These are phyloP conservation scores for Russula sp. DNA, from an alignment of 768 basidiomycete species.

Conservation along the genomic window DNA sequence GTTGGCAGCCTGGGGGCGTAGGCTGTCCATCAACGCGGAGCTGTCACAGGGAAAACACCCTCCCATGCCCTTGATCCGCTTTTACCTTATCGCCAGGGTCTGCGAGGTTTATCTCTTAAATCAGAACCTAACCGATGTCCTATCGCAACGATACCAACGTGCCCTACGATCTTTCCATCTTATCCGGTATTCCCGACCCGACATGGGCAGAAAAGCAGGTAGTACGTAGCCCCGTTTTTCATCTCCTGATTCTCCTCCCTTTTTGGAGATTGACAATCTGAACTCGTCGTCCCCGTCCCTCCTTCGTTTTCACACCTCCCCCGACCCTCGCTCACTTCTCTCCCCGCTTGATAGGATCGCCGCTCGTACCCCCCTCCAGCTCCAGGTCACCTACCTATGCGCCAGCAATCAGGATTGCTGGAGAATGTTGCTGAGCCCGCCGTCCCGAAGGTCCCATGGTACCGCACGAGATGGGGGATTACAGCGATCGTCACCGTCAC, in stretches of 20 bases:
- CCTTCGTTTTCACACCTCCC: too few species aligned
- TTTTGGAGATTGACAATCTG: background rate
- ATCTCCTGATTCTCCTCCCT: too few species aligned
- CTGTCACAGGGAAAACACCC: background rate
- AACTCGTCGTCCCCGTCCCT: background rate
- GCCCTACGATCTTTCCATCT: constrained; percentile 35
- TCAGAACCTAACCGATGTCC: constrained; percentile 15
- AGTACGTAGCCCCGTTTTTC: background rate
- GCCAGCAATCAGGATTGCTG: constrained; percentile 27
- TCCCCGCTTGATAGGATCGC: constrained; percentile 38
- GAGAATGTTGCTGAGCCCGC: constrained; percentile 22
- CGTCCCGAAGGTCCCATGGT: constrained; percentile 41
- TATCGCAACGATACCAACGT: constrained; percentile 7
- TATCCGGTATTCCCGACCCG: constrained; percentile 35
- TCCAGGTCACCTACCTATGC: constrained; percentile 25
- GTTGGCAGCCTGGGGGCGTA: too few species aligned
- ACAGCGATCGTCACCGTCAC: constrained; percentile 40
- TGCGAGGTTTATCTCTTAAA: background rate
- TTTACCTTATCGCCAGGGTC: background rate
- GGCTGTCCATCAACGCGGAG: background rate
- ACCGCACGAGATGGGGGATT: constrained; percentile 47
- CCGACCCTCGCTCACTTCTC: background rate
- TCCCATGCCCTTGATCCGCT: too few species aligned
- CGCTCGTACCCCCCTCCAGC: constrained; percentile 27
- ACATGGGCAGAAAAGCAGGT: constrained; percentile 39